Percentiles rank a stretch among this genome's conserved stretches.
Evolutionary conservation across 2,329 filamentous ascomycete genomes (phyloP).

Genomic region (Apiospora sp.): DNA sequence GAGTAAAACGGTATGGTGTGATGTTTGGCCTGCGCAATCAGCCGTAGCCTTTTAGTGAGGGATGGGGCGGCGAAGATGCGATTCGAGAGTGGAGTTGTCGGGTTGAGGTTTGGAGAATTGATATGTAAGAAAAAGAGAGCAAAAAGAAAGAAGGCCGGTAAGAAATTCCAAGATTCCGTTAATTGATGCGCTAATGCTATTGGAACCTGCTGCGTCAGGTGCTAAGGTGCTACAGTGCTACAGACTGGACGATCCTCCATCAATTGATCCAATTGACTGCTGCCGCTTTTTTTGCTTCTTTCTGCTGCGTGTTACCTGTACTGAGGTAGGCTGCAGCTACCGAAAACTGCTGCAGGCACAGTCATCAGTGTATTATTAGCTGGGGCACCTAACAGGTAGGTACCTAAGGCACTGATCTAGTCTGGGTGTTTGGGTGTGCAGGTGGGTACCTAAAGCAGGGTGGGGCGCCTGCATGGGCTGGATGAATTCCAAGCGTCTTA

Average conservation of each 20-base stretch:
- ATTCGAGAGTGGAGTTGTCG: constrained; percentile 2
- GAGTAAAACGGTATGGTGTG: neutral
- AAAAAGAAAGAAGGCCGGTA: neutral
- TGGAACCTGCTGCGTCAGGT: neutral
- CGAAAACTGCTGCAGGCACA: no score
- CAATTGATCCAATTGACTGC: no score
- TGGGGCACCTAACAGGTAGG: no score
- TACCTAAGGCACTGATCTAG: no score
- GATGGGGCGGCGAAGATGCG: constrained; percentile 4
- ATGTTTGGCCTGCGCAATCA: constrained; percentile 9
- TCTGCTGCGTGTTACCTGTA: neutral
- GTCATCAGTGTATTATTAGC: no score
- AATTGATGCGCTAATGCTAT: neutral
- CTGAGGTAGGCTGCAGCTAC: no score
- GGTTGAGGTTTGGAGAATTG: neutral
- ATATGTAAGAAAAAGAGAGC: neutral
- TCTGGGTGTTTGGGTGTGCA: no score
- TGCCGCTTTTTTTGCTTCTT: no score
- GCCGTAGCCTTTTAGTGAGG: neutral
- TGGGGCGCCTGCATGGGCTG: neutral
- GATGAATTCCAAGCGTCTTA: neutral
- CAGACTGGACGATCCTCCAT: no score
- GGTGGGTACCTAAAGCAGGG: no score
- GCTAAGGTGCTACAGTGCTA: no score
- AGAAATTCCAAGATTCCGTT: neutral